Evolutionary conservation across 2,329 filamentous ascomycete genomes (phyloP).

Genomic region (Diaporthe ilicicola): DNA sequence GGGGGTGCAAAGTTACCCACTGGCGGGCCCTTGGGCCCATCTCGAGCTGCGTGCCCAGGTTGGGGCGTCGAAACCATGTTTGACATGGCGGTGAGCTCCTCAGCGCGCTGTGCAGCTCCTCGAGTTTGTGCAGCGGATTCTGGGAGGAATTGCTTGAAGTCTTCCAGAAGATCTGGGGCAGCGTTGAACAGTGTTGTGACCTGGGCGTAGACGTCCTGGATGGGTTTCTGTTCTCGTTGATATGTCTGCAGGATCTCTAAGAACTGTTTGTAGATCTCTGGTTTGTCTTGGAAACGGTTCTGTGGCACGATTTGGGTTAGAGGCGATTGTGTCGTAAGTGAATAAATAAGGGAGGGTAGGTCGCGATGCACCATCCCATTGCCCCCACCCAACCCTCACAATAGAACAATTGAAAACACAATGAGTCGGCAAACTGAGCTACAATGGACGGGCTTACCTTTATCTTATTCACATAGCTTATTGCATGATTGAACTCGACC

Average conservation of each 20-base stretch:
- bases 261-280: conserved; percentile 99
- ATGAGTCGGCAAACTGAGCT: not conserved
- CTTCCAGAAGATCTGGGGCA: conserved; percentile 92
- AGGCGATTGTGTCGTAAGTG: conserved; percentile 30
- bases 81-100: conserved; percentile 65
- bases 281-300: conserved; percentile 96
- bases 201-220: conserved; percentile 97
- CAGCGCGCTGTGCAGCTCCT: conserved; percentile 69
- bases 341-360: not conserved
- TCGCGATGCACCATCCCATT: not conserved
- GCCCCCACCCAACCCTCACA: not conserved
- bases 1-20: conserved; percentile 93
- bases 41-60: conserved; percentile 55
- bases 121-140: conserved; percentile 75
- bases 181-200: conserved; percentile 94
- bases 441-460: conserved; percentile 71
- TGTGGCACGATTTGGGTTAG: conserved; percentile 47
- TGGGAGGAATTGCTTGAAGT: conserved; percentile 98
- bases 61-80: conserved; percentile 64
- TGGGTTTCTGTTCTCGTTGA: conserved; percentile 96
- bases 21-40: conserved; percentile 85
- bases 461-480: conserved; percentile 99
- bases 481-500: conserved; percentile 98
- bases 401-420: not conserved
- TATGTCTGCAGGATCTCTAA: conserved; percentile 98